Conservation (phyloP, 2,329 filamentous ascomycete species). For the Xylariaceae sp. region DNA sequence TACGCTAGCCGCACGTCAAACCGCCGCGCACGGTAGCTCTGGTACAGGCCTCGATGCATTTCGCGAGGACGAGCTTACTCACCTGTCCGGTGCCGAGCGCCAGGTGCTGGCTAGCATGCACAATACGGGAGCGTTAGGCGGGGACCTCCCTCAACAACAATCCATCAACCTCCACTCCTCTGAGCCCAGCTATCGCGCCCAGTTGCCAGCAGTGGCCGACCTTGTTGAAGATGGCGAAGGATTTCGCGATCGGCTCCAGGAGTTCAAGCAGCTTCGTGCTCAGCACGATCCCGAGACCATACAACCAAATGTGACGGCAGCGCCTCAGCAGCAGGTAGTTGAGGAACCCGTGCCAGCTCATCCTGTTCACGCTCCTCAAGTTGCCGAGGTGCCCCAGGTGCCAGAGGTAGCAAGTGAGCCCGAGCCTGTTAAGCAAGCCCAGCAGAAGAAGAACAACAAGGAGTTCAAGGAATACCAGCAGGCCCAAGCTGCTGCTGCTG, state of each 20-base stretch:
- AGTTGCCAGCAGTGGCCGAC: constrained; percentile 47
- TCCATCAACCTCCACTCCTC: constrained; percentile 36
- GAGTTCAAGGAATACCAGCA: constrained; percentile 70
- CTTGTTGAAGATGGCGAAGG: constrained; percentile 52
- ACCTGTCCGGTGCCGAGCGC: constrained; percentile 52
- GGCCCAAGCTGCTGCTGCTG: constrained; percentile 37
- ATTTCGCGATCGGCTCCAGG: constrained; percentile 67
- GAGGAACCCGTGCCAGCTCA: constrained; percentile 18
- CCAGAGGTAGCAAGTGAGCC: constrained; percentile 15
- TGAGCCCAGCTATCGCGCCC: constrained; percentile 39
- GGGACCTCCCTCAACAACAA: constrained; percentile 36
- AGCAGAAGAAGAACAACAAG: constrained; percentile 37
- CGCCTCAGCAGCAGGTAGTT: constrained; percentile 2
- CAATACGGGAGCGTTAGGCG: constrained; percentile 30
- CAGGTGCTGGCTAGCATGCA: constrained; percentile 46
- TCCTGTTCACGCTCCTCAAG: constrained; percentile 11
- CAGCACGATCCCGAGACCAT: constrained; percentile 57
- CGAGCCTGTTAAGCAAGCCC: constrained; percentile 14
- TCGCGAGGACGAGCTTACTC: constrained; percentile 69
- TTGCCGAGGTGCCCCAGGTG: constrained; percentile 7
- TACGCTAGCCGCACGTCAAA: constrained; percentile 39
- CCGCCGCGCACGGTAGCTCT: constrained; percentile 38
- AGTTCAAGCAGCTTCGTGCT: constrained; percentile 76
- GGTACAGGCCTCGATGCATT: constrained; percentile 48
- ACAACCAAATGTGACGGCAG: constrained; percentile 25